These are phyloP conservation scores for Puccinia polysora DNA, from an alignment of 1,284 basidiomycete species.

Conservation along the genomic window DNA sequence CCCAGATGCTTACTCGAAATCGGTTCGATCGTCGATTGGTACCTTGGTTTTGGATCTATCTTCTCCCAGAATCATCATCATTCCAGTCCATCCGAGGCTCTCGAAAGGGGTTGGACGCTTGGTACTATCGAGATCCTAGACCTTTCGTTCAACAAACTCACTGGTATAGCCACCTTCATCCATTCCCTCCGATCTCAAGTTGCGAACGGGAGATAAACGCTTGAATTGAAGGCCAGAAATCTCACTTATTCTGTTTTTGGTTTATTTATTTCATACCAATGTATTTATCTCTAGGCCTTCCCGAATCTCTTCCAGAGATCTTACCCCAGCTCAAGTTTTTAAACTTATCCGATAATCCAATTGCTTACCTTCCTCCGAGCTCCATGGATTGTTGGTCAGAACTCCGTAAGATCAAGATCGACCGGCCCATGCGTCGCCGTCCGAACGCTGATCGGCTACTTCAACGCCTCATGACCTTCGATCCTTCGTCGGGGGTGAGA, in stretches of 20 bases:
- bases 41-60: not conserved
- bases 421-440: not conserved
- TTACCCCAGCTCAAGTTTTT: not conserved
- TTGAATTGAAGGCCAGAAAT: not conserved
- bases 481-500: not conserved
- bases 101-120: not conserved
- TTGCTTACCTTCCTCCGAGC: not conserved
- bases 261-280: too few species aligned
- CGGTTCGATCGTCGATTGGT: not conserved
- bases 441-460: not conserved
- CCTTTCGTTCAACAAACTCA: constrained; percentile 8
- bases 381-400: not conserved
- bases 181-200: not conserved
- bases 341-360: constrained; percentile 1
- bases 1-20: constrained; percentile 2
- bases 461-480: not conserved
- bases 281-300: not conserved
- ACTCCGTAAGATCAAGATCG: not conserved
- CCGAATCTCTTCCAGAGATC: not conserved
- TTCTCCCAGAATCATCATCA: not conserved
- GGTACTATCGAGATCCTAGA: not conserved
- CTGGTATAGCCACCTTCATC: too few species aligned
- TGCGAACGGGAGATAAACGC: not conserved
- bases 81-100: not conserved
- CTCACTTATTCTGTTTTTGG: not conserved